Evolutionary conservation across 768 basidiomycete genomes (phyloP).

Genomic region (Asterophora lycoperdoides): DNA sequence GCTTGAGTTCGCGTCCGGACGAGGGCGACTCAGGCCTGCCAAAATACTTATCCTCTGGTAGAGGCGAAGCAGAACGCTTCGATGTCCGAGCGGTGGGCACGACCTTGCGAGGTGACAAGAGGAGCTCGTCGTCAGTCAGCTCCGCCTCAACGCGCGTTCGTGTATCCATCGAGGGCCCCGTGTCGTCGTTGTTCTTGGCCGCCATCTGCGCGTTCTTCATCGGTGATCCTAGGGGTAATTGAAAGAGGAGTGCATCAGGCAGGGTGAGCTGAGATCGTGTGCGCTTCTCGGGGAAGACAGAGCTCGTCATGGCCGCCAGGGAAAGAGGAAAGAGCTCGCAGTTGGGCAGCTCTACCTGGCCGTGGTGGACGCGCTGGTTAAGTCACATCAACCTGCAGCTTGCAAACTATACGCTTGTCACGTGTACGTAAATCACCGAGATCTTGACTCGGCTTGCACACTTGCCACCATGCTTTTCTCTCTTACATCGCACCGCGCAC

Average conservation of each 20-base stretch:
- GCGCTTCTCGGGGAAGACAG: conserved; percentile 30
- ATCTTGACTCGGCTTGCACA: conserved; percentile 2
- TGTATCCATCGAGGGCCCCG: not conserved
- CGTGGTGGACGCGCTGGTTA: not conserved
- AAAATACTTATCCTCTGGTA: conserved; percentile 27
- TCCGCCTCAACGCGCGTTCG: conserved; percentile 15
- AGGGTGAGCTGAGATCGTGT: conserved; percentile 52
- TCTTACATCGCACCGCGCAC: not conserved
- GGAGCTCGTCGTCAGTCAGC: conserved; percentile 44
- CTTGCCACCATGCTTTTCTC: conserved; percentile 13
- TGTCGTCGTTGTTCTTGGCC: conserved; percentile 21
- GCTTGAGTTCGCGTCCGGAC: conserved; percentile 32
- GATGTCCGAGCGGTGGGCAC: conserved; percentile 17
- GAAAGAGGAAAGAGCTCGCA: not conserved
- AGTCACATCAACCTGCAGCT: conserved; percentile 14
- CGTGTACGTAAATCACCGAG: conserved; percentile 15
- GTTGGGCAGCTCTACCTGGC: not conserved
- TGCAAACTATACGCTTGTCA: conserved; percentile 29
- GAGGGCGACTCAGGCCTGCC: conserved; percentile 21
- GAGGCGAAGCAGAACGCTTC: conserved; percentile 41
- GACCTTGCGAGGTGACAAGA: conserved; percentile 40
- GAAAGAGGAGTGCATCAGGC: conserved; percentile 40
- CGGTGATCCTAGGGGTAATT: conserved; percentile 43
- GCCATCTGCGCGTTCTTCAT: conserved; percentile 48
- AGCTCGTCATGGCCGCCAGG: conserved; percentile 21